These are phyloP conservation scores for Discostella stelligeroides DNA, from an alignment of 108 stramenopile genomes.

Conservation along the genomic window DNA sequence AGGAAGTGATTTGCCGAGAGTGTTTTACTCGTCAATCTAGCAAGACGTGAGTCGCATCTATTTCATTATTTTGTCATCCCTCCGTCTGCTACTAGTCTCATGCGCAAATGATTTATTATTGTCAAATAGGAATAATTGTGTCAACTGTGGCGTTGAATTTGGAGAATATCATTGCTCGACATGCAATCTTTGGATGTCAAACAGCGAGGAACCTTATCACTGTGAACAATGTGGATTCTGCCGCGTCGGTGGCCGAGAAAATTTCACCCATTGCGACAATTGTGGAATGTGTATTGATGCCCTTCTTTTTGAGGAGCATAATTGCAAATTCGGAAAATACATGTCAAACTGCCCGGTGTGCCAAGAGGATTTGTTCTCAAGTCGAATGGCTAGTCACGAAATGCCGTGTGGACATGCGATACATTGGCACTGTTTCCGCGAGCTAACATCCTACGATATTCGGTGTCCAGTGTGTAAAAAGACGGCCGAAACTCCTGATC, in stretches of 20 bases:
- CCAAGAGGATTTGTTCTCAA: slow-evolving; percentile 87
- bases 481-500: slow-evolving; percentile 87
- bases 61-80: background rate
- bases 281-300: slow-evolving; percentile 92
- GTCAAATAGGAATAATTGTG: slow-evolving; percentile 72
- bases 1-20: slow-evolving; percentile 82
- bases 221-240: slow-evolving; percentile 88
- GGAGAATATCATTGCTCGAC: slow-evolving; percentile 81
- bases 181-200: slow-evolving; percentile 91
- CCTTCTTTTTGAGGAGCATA: slow-evolving; percentile 77
- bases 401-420: slow-evolving; percentile 58
- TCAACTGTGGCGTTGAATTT: slow-evolving; percentile 72
- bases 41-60: slow-evolving; percentile 66
- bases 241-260: slow-evolving; percentile 84
- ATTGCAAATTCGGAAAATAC: slow-evolving; percentile 89
- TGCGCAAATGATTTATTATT: slow-evolving; percentile 10
- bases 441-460: slow-evolving; percentile 74
- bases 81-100: background rate
- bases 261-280: slow-evolving; percentile 84
- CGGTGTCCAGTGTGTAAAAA: slow-evolving; percentile 90
- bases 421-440: slow-evolving; percentile 75
- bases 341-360: slow-evolving; percentile 91
- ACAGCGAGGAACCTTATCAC: slow-evolving; percentile 83
- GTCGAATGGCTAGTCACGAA: slow-evolving; percentile 60
- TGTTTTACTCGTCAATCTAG: slow-evolving; percentile 80